Evolutionary conservation across 2,329 filamentous ascomycete species (phyloP), one percentile per base, ranked within the genome.

Genomic region (Tolypocladium amazonense): DNA sequence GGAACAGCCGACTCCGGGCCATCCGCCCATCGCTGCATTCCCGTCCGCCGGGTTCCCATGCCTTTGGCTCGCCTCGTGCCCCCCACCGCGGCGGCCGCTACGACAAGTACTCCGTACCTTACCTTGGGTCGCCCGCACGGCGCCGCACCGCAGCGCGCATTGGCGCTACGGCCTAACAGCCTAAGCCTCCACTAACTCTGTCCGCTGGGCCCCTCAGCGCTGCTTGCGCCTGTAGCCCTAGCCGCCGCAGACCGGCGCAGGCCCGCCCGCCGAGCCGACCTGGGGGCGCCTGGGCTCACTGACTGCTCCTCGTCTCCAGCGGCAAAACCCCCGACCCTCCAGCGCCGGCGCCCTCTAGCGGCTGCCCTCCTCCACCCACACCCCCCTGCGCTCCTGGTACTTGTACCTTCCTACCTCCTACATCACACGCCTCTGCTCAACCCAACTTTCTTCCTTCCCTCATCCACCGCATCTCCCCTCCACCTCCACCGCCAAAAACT

Each of bases 1-100:
- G 71, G 71, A 72, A 68, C 70, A 71, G 69, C 71, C 71, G 71
- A 72, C 71, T 71, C 70, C 70, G 70, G 70, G 62, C 71, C 68
- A 72, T 70, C 71, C 70, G 70, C 66, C 71, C 69, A 64, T 63
- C 68, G 68, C 69, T 70, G 67, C 71, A 70, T 72, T 73, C 71
- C 71, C 71, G 70, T 65, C 60, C 60, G 57, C 60, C 56, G 56
- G 58, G 43, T 60, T 65, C 66, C 64, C 65, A 62, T 62, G 61
- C 58, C 63, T 43, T 56, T 39, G 35, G 12, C 4, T 20, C 62
- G 57, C 60, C 58, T 59, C 38, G 25, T 8, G 38, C 30, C 38
- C 55, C 37, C 38, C 56, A 45, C 56, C 56, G 39, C 38, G 27
- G 27, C 38, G 20, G 41, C 47, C 47, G 27, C 47, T 52, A 33